Conservation (phyloP, 78 protist species). For the Diacronema lutheri region DNA sequence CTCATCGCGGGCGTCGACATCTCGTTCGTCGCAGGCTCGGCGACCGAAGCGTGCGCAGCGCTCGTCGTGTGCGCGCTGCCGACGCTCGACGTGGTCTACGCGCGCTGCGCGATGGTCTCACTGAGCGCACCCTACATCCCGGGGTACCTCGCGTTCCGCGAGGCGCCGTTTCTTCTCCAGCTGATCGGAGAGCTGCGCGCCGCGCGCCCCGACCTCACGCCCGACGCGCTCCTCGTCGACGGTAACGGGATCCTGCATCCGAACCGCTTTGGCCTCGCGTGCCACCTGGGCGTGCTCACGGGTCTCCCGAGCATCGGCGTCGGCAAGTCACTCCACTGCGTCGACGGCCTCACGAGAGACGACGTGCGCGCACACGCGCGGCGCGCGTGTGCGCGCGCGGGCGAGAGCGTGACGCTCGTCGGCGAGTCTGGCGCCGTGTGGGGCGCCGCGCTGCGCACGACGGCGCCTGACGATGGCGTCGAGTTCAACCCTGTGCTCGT, state of each 20-base stretch:
- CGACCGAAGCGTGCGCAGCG: conserved; percentile 6
- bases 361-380: neutral
- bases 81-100: neutral
- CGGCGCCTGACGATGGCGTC: neutral
- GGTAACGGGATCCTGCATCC: conserved; percentile 49
- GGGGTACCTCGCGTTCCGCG: conserved; percentile 48
- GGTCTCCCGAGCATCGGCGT: conserved; percentile 22
- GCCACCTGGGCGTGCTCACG: conserved; percentile 28
- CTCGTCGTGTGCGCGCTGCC: neutral
- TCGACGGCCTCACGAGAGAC: neutral
- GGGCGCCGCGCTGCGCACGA: conserved; percentile 22
- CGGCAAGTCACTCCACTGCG: conserved; percentile 10
- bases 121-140: conserved; percentile 26
- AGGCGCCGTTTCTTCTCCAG: neutral
- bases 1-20: neutral
- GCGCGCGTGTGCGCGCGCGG: too few species aligned
- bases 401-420: neutral
- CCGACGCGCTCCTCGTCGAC: conserved; percentile 24
- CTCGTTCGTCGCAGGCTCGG: neutral
- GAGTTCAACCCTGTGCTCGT: conserved; percentile 21
- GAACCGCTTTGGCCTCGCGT: conserved; percentile 14
- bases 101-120: neutral
- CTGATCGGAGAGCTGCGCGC: neutral
- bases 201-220: neutral
- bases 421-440: conserved; percentile 19